Base-by-base conservation (phyloP, 345 rosid genomes). In the Aegle marmelos region DNA sequence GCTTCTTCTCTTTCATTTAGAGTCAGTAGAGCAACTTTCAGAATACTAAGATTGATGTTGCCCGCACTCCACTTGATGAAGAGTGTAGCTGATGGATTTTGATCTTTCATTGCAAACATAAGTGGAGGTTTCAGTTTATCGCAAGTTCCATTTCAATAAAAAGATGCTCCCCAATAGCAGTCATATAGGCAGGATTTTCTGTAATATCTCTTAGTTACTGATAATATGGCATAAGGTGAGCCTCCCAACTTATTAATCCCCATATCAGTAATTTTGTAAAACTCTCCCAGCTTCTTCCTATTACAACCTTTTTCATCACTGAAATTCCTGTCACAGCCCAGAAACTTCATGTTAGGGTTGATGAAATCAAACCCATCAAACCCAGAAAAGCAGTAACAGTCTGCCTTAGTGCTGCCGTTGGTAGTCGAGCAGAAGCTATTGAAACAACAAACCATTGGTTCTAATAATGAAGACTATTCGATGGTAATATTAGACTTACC, bases 341-440 rank as follows among this genome's bases (percentile, higher is more conserved):
- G 37, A 25, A 27, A 10, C 61, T 25, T 53, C 16, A 21, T 11
- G n/a, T 21, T 16, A 33, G 11, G 66, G 45, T 76, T 1, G 33
- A 70, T 36, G 58, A 70, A n/a, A n/a, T n/a, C n/a, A n/a, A n/a
- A n/a, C n/a, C n/a, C n/a, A 62, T 34, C 67, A 0, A 76, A 80
- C 31, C 76, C 79, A 41, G 73, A 79, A 63, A 80, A 76, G 63
- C 79, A 76, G 4, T 62, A 16, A n/a, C 79, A 80, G 24, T 13
- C 13, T 0, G 63, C 76, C 22, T 25, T 2, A 0, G 4, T 21
- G 34, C 16, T 45, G 6, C 5, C 53, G 57, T 9, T n/a, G 11
- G 60, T 74, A 75, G 21, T 8, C 4, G 50, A 33, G 24, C 53
- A 67, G 21, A 57, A 84, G 60, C 84, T 79, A 77, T 79, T 84